These are phyloP conservation scores for Saprolegnia parasitica DNA, from an alignment of 352 stramenopile genomes.

Conservation along the genomic window DNA sequence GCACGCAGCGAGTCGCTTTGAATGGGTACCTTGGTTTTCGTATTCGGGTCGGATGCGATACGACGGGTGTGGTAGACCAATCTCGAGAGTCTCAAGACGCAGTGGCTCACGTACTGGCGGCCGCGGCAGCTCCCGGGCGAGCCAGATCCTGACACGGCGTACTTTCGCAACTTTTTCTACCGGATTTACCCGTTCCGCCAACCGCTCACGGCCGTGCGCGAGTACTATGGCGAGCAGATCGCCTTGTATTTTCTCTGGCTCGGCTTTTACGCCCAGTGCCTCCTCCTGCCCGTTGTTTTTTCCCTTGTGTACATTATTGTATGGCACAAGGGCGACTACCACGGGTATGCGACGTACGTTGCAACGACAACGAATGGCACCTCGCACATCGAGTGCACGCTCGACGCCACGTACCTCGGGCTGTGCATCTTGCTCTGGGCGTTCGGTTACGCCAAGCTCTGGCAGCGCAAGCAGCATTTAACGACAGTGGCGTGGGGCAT, in stretches of 20 bases:
- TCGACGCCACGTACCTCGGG: constrained; percentile 31
- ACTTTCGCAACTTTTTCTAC: constrained; percentile 35
- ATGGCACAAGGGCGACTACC: neutral
- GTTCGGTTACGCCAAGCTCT: constrained; percentile 50
- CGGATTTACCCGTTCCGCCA: constrained; percentile 48
- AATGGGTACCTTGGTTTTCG: constrained; percentile 33
- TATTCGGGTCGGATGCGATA: neutral
- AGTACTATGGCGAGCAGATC: constrained; percentile 89
- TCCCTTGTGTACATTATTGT: constrained; percentile 11
- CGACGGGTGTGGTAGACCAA: constrained; percentile 4
- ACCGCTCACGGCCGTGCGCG: constrained; percentile 81
- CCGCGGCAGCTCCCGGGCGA: constrained; percentile 38
- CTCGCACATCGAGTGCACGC: neutral
- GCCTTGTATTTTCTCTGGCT: constrained; percentile 90
- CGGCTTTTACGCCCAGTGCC: constrained; percentile 90
- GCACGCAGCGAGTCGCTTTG: constrained; percentile 55
- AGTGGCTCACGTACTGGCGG: constrained; percentile 61
- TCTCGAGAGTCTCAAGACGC: constrained; percentile 33
- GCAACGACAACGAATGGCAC: neutral
- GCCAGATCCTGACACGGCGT: constrained; percentile 38
- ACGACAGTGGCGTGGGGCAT: constrained; percentile 60
- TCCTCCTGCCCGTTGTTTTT: constrained; percentile 50
- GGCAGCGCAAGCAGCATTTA: constrained; percentile 55
- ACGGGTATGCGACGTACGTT: neutral
- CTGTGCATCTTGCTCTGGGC: constrained; percentile 41